phyloP scores from a whole-genome alignment of 2,329 filamentous ascomycete species.

The Sporothrix pallida region DNA sequence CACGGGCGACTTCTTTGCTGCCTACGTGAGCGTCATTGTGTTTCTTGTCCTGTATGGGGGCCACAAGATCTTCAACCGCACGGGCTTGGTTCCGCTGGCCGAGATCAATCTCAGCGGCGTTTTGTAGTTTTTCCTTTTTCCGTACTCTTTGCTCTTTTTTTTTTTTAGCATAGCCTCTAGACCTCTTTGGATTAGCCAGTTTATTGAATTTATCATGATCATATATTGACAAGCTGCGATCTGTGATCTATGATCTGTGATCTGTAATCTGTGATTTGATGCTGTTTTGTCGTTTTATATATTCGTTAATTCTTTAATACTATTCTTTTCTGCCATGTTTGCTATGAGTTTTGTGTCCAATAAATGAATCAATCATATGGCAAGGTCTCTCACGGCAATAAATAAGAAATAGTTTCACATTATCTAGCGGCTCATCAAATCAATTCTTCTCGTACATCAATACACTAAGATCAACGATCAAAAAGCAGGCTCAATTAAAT shows the following conservation, averaged over 20 bases:
- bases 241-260: too few relatives aligned
- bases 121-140: constrained; percentile 1
- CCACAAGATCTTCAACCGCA: constrained; percentile 59
- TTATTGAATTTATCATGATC: background rate
- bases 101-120: constrained; percentile 9
- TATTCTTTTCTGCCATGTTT: too few relatives aligned
- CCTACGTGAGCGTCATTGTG: constrained; percentile 69
- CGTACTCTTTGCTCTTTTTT: background rate
- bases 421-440: too few relatives aligned
- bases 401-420: too few relatives aligned
- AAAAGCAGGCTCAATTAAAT: too few relatives aligned
- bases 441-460: too few relatives aligned
- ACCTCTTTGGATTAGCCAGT: background rate
- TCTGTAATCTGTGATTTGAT: background rate
- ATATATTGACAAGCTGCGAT: background rate
- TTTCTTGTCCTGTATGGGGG: constrained; percentile 65
- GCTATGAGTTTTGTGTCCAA: too few relatives aligned
- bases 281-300: too few relatives aligned
- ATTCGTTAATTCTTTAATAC: too few relatives aligned
- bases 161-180: background rate
- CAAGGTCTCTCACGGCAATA: too few relatives aligned
- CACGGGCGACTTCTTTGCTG: constrained; percentile 65
- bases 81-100: constrained; percentile 22
- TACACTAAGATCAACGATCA: too few relatives aligned
- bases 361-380: too few relatives aligned